These are phyloP conservation scores for Trebouxia sp. DNA, from an alignment of 139 green algal genomes.

Conservation along the genomic window DNA sequence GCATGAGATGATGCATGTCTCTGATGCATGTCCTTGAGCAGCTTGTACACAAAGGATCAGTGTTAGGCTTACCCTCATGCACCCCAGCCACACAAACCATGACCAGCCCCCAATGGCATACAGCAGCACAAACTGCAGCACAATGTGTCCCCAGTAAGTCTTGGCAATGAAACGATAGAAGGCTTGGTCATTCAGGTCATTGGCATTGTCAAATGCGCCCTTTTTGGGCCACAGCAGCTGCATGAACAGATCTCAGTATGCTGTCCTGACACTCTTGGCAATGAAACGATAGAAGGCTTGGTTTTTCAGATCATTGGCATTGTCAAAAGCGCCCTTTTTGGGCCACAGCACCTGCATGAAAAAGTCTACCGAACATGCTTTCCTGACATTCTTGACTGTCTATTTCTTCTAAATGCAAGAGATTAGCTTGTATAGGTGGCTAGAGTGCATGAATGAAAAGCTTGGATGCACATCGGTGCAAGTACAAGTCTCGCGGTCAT, in stretches of 20 bases:
- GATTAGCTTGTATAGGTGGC: no score
- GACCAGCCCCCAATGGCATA: constrained; percentile 87
- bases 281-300: constrained; percentile 94
- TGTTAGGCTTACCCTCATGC: not conserved
- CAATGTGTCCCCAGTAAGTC: constrained; percentile 88
- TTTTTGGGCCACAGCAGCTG: constrained; percentile 72
- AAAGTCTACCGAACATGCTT: no score
- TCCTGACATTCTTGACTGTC: no score
- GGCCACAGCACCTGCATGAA: constrained; percentile 57
- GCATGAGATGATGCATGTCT: no score
- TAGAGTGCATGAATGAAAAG: no score
- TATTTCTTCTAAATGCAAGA: no score
- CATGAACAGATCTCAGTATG: no score
- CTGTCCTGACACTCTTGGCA: no score
- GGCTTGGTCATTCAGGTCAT: constrained; percentile 85
- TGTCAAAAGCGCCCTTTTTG: constrained; percentile 74
- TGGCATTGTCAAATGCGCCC: constrained; percentile 76
- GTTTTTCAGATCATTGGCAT: constrained; percentile 80
- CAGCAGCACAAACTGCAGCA: constrained; percentile 74
- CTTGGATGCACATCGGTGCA: no score
- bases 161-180: constrained; percentile 92
- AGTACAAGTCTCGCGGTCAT: no score
- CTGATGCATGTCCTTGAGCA: no score
- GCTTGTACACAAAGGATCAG: no score
- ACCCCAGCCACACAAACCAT: constrained; percentile 91